Evolutionary conservation across 164 flowering plant genomes (phyloP), one percentile per base, ranked within the genome.

Genomic region (Tetracentron sinense): DNA sequence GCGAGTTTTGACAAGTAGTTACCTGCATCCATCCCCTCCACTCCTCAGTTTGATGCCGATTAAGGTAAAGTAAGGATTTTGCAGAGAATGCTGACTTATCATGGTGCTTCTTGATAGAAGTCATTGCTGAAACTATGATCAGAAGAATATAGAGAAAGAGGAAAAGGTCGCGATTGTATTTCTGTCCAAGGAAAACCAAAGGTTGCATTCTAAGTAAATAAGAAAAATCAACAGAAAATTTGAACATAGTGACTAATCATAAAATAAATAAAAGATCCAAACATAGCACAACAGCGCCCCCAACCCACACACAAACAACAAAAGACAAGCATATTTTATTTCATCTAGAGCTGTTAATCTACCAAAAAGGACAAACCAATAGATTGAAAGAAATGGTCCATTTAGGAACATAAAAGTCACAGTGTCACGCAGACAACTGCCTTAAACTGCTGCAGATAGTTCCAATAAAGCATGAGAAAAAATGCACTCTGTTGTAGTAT

Each of bases 1-100:
- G 8, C 11, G 21, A 35, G 20, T 21, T 60, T 27, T 54, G 54
- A 54, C 30, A 60, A 58, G 23, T 35, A 60, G 46, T 67, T 75
- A 81, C 99, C 99, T 94, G 99, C 99, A 94, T 94, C 95, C 91
- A 91, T 75, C 99, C 99, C 80, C 85, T 94, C 99, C 99, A 94
- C 70, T 94, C 99, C 72, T 94, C 99, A 65, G 97, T 93, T 77
- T 94, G 97, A 79, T 94, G 96, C 49, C 99, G 85, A 74, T 92
- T 94, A 54, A 94, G 90, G 69, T 88, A 94, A 28, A 86, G 86
- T 63, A 88, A 62, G 26, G 90, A 54, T 77, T 86, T 91, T 47
- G 96, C 96, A 44, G 96, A 86, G 67, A 91, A 88, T 54, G 93
- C 80, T 65, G 99, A 94, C 69, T 83, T 83, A 70, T 94, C 99